phyloP scores from a whole-genome alignment of 495 filamentous ascomycete species.

The Penicillium coffeae region DNA sequence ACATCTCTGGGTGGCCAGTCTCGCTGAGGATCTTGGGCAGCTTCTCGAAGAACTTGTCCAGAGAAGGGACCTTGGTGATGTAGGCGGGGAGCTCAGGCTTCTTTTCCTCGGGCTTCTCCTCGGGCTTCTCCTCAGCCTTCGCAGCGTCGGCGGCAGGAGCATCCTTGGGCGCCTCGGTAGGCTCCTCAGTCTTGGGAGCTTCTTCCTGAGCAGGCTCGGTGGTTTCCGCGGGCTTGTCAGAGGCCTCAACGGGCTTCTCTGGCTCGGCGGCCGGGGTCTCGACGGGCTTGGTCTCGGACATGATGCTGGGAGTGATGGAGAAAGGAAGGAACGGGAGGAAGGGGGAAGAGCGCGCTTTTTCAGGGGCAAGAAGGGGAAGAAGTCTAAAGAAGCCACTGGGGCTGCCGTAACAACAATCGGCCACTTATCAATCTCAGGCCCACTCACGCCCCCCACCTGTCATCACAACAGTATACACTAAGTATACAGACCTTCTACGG shows the following conservation, averaged over 20 bases:
- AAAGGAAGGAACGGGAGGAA: not conserved
- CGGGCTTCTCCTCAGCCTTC: slow-evolving; percentile 8
- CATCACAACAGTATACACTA: not conserved
- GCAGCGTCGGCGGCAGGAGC: slow-evolving; percentile 7
- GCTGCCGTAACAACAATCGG: slow-evolving; percentile 8
- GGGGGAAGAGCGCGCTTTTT: slow-evolving; percentile 2
- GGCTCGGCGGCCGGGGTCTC: slow-evolving; percentile 13
- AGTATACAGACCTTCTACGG: not conserved
- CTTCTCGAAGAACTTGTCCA: slow-evolving; percentile 36
- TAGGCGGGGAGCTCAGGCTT: slow-evolving; percentile 24
- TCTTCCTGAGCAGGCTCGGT: slow-evolving; percentile 12
- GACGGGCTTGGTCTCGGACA: slow-evolving; percentile 22
- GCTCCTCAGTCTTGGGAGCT: slow-evolving; percentile 1
- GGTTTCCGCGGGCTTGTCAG: slow-evolving; percentile 9
- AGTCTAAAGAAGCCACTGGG: slow-evolving; percentile 10
- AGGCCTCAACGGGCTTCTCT: slow-evolving; percentile 13
- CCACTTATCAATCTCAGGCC: slow-evolving; percentile 6
- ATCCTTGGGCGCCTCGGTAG: slow-evolving; percentile 10
- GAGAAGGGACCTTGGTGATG: slow-evolving; percentile 33
- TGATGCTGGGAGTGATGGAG: slow-evolving; percentile 10
- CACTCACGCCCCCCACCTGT: slow-evolving; percentile 3
- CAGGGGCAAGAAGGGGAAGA: slow-evolving; percentile 6
- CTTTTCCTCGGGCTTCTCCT: slow-evolving; percentile 20
- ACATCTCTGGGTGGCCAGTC: slow-evolving; percentile 65
- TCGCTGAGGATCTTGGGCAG: slow-evolving; percentile 44